Evolutionary conservation across 805 yeast species (phyloP).

Genomic region (Metschnikowia borealis): DNA sequence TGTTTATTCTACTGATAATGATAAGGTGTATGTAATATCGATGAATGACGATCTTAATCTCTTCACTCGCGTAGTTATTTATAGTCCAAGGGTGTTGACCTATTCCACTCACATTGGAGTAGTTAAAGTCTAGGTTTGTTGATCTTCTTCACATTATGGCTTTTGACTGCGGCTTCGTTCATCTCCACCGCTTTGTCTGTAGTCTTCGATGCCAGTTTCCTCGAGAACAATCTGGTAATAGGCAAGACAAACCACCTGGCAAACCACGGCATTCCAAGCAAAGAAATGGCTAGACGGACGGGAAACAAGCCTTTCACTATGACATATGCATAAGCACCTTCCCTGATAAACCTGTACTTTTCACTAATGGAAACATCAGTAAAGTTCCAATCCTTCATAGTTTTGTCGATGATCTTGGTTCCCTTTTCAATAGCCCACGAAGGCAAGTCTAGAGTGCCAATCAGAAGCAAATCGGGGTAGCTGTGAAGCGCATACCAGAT

Average conservation of each 20-base stretch:
- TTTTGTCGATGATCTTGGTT: conserved; percentile 50
- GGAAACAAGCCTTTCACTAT: conserved; percentile 61
- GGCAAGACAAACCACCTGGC: conserved; percentile 52
- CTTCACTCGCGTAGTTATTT: neutral
- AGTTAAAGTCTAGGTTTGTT: conserved; percentile 34
- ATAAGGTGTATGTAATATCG: conserved; percentile 1
- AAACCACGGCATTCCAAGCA: conserved; percentile 54
- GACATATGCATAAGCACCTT: conserved; percentile 75
- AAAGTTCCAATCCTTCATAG: conserved; percentile 39
- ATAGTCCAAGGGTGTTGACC: conserved; percentile 35
- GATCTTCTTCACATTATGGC: conserved; percentile 21
- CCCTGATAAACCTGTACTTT: conserved; percentile 52
- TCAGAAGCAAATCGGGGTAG: conserved; percentile 39
- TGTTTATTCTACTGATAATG: neutral
- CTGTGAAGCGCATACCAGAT: conserved; percentile 65
- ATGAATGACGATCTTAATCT: conserved; percentile 2
- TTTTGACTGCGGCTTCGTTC: conserved; percentile 6
- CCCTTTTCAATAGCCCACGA: conserved; percentile 61
- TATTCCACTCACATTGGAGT: conserved; percentile 15
- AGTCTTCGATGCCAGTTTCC: neutral
- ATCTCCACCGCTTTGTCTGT: conserved; percentile 1
- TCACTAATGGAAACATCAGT: conserved; percentile 40
- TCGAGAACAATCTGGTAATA: conserved; percentile 21
- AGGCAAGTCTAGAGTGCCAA: conserved; percentile 49
- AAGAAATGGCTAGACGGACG: conserved; percentile 46